Evolutionary conservation across 495 filamentous ascomycete genomes (phyloP).

Genomic region (Penicillium fimorum): DNA sequence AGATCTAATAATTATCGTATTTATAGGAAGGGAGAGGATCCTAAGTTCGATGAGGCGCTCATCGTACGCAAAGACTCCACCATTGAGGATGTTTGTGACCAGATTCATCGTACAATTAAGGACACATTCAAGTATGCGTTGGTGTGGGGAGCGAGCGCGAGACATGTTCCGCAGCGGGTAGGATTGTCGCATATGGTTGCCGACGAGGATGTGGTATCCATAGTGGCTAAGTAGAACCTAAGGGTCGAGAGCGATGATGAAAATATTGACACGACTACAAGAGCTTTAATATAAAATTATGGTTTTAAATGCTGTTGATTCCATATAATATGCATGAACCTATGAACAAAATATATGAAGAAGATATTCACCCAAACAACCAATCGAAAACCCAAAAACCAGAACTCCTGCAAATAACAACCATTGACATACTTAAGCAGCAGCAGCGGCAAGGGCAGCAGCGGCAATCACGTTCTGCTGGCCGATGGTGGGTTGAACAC

Average conservation of each 20-base stretch:
- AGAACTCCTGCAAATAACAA: conserved; percentile 9
- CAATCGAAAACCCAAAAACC: conserved; percentile 16
- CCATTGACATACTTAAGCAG: conserved; percentile 25
- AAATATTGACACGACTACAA: conserved; percentile 12
- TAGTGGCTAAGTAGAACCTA: conserved; percentile 56
- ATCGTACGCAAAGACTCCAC: conserved; percentile 85
- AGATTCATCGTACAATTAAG: conserved; percentile 90
- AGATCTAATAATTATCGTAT: conserved; percentile 10
- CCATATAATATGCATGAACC: conserved; percentile 16
- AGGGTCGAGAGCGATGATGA: conserved; percentile 10
- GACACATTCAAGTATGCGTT: conserved; percentile 98
- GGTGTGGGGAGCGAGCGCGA: conserved; percentile 95
- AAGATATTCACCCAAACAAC: conserved; percentile 11
- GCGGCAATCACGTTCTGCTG: conserved; percentile 52
- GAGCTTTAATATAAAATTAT: conserved; percentile 6
- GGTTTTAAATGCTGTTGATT: conserved; percentile 10
- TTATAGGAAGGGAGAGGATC: conserved; percentile 76
- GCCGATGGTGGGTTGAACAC: conserved; percentile 68
- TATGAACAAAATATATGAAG: conserved; percentile 18
- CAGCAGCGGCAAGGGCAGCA: conserved; percentile 38
- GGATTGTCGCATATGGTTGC: conserved; percentile 82
- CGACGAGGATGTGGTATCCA: conserved; percentile 97
- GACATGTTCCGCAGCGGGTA: conserved; percentile 92
- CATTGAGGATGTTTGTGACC: conserved; percentile 97
- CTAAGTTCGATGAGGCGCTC: conserved; percentile 87